Percentiles rank a stretch among this genome's conserved stretches.
Evolutionary conservation across 129 eudicot species (phyloP).

Genomic region (Pseudognaphalium luteoalbum): DNA sequence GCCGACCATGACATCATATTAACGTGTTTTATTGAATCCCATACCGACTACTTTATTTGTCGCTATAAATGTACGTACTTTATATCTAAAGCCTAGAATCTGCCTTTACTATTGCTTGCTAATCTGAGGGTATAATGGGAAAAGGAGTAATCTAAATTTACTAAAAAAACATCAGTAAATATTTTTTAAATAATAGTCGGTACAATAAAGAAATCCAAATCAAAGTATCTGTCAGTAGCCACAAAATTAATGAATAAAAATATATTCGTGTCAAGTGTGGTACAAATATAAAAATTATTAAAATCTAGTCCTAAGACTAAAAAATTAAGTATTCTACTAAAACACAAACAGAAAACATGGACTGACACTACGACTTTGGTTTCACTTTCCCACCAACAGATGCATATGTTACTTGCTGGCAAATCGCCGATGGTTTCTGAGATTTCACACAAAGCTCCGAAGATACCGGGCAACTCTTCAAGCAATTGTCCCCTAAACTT

Average conservation of each 20-base stretch:
- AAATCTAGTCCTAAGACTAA: constrained; percentile 13
- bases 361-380: constrained; percentile 59
- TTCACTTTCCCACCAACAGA: constrained; percentile 54
- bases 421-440: constrained; percentile 72
- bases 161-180: not conserved
- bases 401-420: constrained; percentile 39
- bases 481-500: constrained; percentile 87
- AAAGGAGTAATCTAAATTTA: no score
- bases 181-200: not conserved
- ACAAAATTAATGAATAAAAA: not conserved
- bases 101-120: no score
- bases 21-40: no score
- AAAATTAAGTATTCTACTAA: constrained; percentile 5
- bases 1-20: no score
- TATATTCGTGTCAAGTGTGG: constrained; percentile 8
- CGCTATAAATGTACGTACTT: no score
- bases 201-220: not conserved
- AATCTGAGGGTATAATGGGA: no score
- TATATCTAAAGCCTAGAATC: no score
- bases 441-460: constrained; percentile 69
- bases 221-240: not conserved
- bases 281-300: constrained; percentile 25
- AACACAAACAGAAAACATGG: constrained; percentile 31
- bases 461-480: constrained; percentile 57
- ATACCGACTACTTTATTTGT: not conserved